A percentile compares a stretch with the other conserved stretches of the same genome.
Evolutionary conservation across 345 rosid species (phyloP).

Genomic region (Xanthoceras sorbifolium): DNA sequence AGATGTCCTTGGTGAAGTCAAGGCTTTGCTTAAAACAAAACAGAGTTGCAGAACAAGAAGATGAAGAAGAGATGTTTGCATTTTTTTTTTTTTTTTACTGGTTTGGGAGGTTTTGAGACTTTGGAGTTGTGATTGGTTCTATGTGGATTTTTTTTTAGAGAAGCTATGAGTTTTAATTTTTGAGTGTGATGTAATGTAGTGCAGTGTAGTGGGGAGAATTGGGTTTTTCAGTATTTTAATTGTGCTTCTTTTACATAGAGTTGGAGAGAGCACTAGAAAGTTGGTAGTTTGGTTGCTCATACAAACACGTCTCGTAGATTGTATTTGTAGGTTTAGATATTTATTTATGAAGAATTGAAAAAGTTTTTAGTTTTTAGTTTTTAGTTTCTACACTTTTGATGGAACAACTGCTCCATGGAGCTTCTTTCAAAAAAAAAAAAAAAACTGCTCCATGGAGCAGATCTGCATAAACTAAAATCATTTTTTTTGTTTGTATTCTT

Average conservation of each 20-base stretch:
- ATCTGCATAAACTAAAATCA: no score
- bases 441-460: no score
- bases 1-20: conserved; percentile 52
- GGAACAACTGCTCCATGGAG: no score
- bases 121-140: no score
- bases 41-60: neutral
- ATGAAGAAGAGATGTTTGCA: neutral
- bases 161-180: neutral
- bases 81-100: neutral
- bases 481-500: no score
- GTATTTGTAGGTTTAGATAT: neutral
- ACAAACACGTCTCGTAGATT: no score
- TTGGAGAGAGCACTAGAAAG: no score
- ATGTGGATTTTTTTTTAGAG: neutral
- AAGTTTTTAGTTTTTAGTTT: no score
- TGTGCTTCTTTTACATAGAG: neutral
- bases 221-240: neutral
- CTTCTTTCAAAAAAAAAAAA: no score
- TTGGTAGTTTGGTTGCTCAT: no score
- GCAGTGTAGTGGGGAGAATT: neutral
- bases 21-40: conserved; percentile 19
- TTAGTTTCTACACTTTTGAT: no score
- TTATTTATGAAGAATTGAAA: neutral
- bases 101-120: neutral
- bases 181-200: neutral